phyloP scores from a whole-genome alignment of 768 basidiomycete species.

The Lactifluus pinguis region DNA sequence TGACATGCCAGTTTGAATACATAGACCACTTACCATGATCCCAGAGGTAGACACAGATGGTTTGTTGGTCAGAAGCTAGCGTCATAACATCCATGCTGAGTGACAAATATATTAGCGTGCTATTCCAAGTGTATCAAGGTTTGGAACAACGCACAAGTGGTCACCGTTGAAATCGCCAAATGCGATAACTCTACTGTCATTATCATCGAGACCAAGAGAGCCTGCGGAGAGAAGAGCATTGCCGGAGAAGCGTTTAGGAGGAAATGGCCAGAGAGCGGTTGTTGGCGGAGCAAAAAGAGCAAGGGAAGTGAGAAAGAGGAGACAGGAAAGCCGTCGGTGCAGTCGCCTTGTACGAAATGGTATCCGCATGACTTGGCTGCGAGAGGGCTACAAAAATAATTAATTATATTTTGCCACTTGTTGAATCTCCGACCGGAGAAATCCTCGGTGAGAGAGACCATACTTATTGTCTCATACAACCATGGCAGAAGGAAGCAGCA shows the following conservation, averaged over 20 bases:
- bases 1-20: background rate
- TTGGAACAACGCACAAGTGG: conserved; percentile 66
- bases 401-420: no score
- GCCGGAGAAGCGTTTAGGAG: conserved; percentile 73
- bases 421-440: conserved; percentile 6
- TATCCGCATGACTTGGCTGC: background rate
- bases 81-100: conserved; percentile 70
- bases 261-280: conserved; percentile 68
- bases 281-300: conserved; percentile 1
- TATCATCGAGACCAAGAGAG: conserved; percentile 56
- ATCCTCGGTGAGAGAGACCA: background rate
- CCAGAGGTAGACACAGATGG: conserved; percentile 75
- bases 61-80: conserved; percentile 67
- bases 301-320: conserved; percentile 1
- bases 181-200: conserved; percentile 69
- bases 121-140: background rate
- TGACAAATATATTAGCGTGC: background rate
- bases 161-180: conserved; percentile 96
- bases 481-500: conserved; percentile 78
- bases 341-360: background rate
- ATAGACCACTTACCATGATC: conserved; percentile 50
- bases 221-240: conserved; percentile 79
- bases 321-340: conserved; percentile 4
- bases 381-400: no score
- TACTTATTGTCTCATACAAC: background rate